These are phyloP conservation scores for Pseudopyricularia javanii DNA, from an alignment of 2,329 filamentous ascomycete genomes.

Conservation along the genomic window DNA sequence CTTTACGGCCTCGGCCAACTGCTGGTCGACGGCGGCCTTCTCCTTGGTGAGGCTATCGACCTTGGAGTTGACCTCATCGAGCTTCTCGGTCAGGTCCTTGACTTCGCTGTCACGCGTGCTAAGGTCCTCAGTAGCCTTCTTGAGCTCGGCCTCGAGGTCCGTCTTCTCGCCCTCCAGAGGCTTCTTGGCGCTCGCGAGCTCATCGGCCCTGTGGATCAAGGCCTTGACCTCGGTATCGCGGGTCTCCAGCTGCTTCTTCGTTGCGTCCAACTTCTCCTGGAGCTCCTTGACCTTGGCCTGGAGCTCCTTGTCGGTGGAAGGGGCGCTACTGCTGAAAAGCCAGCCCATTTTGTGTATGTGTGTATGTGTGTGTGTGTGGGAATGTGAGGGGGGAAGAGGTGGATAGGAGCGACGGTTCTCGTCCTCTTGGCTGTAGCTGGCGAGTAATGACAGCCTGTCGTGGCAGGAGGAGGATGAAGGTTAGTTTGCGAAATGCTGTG, in stretches of 20 bases:
- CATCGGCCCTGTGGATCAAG: slow-evolving; percentile 1
- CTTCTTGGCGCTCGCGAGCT: slow-evolving; percentile 1
- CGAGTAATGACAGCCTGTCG: not conserved
- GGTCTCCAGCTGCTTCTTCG: not conserved
- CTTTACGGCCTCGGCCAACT: not conserved
- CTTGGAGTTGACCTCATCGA: not conserved
- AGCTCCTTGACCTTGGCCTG: slow-evolving; percentile 2
- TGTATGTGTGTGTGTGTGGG: too few relatives aligned
- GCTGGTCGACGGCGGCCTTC: slow-evolving; percentile 3
- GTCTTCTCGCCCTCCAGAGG: not conserved
- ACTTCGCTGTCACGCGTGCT: not conserved
- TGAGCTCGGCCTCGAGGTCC: slow-evolving; percentile 1
- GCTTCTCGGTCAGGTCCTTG: slow-evolving; percentile 2
- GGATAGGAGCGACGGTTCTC: not conserved
- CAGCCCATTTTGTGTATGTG: not conserved
- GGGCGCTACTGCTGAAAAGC: not conserved
- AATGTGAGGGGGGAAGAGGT: not conserved
- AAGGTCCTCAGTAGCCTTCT: not conserved
- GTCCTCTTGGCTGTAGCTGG: not conserved
- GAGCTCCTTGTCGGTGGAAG: not conserved
- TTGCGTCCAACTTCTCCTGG: not conserved
- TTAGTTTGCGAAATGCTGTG: not conserved
- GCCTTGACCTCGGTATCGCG: slow-evolving; percentile 1
- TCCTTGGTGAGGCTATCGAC: slow-evolving; percentile 1
- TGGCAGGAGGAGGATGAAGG: not conserved